phyloP scores from a whole-genome alignment of 208 protist genomes.

The Leishmania mexicana region DNA sequence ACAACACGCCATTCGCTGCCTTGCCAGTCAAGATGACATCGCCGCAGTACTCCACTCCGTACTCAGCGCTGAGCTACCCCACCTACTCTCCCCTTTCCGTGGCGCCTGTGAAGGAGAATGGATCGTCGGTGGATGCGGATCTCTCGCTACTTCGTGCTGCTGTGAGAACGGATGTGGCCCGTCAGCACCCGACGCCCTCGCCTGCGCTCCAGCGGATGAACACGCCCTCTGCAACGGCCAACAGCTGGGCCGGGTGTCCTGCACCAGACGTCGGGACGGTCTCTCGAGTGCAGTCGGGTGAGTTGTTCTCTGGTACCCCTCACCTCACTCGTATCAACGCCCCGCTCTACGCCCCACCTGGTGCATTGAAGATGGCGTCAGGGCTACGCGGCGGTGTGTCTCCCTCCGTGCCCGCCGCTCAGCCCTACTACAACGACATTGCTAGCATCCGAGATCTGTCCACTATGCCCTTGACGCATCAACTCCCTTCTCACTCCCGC shows the following conservation, averaged over 20 bases:
- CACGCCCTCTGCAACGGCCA: background rate
- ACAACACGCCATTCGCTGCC: background rate
- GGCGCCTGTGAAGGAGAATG: conserved; percentile 22
- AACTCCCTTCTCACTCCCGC: background rate
- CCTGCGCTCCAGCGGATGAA: background rate
- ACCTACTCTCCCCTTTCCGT: conserved; percentile 41
- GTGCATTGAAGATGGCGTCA: background rate
- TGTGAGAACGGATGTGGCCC: conserved; percentile 15
- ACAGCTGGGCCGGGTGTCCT: background rate
- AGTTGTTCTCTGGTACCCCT: background rate
- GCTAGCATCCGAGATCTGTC: conserved; percentile 6
- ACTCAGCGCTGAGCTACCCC: conserved; percentile 39
- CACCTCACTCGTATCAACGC: conserved; percentile 24
- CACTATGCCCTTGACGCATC: background rate
- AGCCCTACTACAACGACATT: conserved; percentile 17
- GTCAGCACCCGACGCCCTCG: background rate
- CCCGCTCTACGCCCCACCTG: conserved; percentile 22
- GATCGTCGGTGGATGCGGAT: conserved; percentile 6
- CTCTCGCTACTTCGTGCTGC: conserved; percentile 14
- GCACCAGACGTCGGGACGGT: background rate
- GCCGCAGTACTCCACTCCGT: conserved; percentile 39
- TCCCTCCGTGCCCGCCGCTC: background rate
- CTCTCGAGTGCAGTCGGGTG: background rate
- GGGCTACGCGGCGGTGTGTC: background rate
- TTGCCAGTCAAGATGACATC: conserved; percentile 14